phyloP scores from a whole-genome alignment of 768 basidiomycete species.

The Saitozyma sp. region DNA sequence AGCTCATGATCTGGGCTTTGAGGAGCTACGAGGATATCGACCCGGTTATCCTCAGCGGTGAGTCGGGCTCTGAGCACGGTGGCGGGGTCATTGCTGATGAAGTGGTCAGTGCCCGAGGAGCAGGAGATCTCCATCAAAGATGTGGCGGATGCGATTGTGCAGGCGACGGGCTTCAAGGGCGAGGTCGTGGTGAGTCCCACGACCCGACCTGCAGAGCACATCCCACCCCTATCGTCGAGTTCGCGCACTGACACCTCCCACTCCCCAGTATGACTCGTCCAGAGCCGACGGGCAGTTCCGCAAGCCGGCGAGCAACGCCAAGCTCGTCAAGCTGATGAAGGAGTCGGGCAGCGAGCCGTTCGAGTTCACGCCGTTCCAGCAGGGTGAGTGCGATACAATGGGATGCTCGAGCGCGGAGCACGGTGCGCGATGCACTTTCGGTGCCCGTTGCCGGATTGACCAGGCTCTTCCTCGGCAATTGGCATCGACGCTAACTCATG shows the following conservation, averaged over 20 bases:
- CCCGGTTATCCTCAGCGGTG: conserved; percentile 80
- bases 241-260: conserved; percentile 37
- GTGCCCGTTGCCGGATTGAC: too few species aligned
- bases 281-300: conserved; percentile 90
- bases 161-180: conserved; percentile 73
- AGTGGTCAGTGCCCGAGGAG: conserved; percentile 66
- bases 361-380: conserved; percentile 81
- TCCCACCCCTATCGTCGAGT: too few species aligned
- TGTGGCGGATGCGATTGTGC: conserved; percentile 84
- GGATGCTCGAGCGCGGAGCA: not conserved
- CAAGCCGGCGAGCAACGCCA: conserved; percentile 91
- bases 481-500: too few species aligned
- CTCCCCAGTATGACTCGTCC: conserved; percentile 71
- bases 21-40: conserved; percentile 89
- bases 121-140: conserved; percentile 58
- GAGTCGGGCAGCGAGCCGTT: conserved; percentile 56
- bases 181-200: conserved; percentile 63
- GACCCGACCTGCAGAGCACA: too few species aligned
- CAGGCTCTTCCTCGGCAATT: too few species aligned
- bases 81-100: too few species aligned
- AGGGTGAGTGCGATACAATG: too few species aligned
- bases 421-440: too few species aligned
- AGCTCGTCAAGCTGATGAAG: conserved; percentile 67
- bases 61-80: too few species aligned
- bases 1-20: conserved; percentile 73